phyloP scores from a whole-genome alignment of 805 yeast genomes.

The Metschnikowia orientalis region DNA sequence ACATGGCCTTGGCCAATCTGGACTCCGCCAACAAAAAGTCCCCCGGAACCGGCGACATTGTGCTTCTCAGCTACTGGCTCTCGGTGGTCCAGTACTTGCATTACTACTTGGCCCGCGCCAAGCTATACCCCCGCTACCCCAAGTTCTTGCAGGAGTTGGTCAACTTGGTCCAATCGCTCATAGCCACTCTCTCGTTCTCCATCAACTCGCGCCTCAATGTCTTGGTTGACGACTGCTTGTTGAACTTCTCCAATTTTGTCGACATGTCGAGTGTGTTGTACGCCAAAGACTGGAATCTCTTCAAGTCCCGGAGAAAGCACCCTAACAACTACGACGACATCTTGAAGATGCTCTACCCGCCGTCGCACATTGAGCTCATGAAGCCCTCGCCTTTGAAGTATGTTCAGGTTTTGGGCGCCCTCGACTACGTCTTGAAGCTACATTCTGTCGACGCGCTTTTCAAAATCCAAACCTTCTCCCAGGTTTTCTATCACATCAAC shows the following conservation, averaged over 20 bases:
- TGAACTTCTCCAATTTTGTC: constrained; percentile 78
- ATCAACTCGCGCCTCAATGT: constrained; percentile 56
- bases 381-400: constrained; percentile 85
- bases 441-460: constrained; percentile 76
- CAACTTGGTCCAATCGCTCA: constrained; percentile 52
- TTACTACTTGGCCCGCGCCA: constrained; percentile 69
- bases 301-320: constrained; percentile 40
- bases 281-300: constrained; percentile 61
- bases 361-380: constrained; percentile 71
- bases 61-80: constrained; percentile 80
- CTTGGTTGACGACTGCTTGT: constrained; percentile 59
- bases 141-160: constrained; percentile 53
- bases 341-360: constrained; percentile 75
- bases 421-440: constrained; percentile 76
- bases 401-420: constrained; percentile 83
- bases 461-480: constrained; percentile 73
- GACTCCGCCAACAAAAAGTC: constrained; percentile 9
- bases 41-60: constrained; percentile 55
- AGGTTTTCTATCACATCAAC: constrained; percentile 75
- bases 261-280: constrained; percentile 74
- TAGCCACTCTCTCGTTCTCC: constrained; percentile 63
- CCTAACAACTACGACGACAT: constrained; percentile 67
- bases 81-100: constrained; percentile 72
- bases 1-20: constrained; percentile 31
- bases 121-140: constrained; percentile 53